These are phyloP conservation scores for Fusarium sp. DNA, from an alignment of 2,329 filamentous ascomycete genomes.

Conservation along the genomic window DNA sequence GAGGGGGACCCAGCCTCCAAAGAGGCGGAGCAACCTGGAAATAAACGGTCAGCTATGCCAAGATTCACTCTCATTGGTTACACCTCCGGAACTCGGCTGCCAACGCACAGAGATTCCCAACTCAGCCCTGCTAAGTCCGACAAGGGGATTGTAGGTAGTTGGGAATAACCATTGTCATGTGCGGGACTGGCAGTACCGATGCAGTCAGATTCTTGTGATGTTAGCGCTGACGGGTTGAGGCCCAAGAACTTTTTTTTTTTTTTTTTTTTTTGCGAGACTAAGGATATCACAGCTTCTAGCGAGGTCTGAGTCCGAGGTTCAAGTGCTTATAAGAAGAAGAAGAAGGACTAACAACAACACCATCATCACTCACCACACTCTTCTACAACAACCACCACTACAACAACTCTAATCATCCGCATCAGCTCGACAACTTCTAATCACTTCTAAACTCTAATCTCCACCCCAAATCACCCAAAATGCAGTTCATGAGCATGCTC, in stretches of 20 bases:
- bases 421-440: background rate
- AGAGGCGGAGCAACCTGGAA: background rate
- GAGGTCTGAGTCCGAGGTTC: background rate
- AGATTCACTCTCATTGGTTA: background rate
- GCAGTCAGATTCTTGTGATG: background rate
- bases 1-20: background rate
- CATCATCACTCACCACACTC: background rate
- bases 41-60: background rate
- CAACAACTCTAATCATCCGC: background rate
- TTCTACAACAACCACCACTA: background rate
- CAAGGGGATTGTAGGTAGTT: background rate
- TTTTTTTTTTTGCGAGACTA: background rate
- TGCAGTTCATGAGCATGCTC: constrained; percentile 6
- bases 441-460: background rate
- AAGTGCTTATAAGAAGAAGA: background rate
- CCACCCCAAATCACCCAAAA: background rate
- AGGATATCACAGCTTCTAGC: background rate
- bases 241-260: background rate
- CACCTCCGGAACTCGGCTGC: background rate
- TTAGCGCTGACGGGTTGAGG: background rate
- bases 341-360: background rate
- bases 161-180: background rate
- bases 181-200: background rate
- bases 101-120: background rate
- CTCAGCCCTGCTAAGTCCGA: background rate